These are phyloP conservation scores for Lodderomyces pseudojiufengensis DNA, from an alignment of 1,139 yeast genomes.

Conservation along the genomic window DNA sequence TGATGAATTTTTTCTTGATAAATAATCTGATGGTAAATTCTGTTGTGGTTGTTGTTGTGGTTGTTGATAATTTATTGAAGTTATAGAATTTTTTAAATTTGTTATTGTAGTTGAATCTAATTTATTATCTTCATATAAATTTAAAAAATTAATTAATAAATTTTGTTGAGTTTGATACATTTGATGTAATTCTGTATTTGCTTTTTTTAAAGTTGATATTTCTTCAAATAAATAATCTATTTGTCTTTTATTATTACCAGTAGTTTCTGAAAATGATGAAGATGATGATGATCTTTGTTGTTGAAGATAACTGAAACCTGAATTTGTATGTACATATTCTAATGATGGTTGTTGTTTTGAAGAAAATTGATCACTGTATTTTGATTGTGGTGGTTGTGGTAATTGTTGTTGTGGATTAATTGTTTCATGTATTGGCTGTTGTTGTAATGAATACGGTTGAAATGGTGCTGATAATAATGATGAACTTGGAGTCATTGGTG, in stretches of 20 bases:
- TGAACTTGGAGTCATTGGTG: slow-evolving; percentile 2
- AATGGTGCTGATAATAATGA: neutral
- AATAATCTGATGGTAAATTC: too few relatives aligned
- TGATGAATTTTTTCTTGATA: slow-evolving; percentile 1
- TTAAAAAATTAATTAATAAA: too few relatives aligned
- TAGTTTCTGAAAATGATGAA: neutral
- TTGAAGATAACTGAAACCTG: too few relatives aligned
- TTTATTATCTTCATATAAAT: too few relatives aligned
- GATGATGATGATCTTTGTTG: neutral
- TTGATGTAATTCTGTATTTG: too few relatives aligned
- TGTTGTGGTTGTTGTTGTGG: slow-evolving; percentile 19
- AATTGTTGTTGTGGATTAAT: neutral
- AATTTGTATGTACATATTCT: too few relatives aligned
- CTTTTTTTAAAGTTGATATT: too few relatives aligned
- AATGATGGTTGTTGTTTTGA: too few relatives aligned
- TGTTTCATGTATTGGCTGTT: neutral
- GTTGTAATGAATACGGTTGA: slow-evolving; percentile 3
- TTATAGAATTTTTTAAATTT: neutral
- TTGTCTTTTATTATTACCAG: neutral
- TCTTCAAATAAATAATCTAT: too few relatives aligned
- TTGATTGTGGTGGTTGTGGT: slow-evolving; percentile 1
- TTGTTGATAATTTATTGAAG: slow-evolving; percentile 5
- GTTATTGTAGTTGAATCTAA: slow-evolving; percentile 1
- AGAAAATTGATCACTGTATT: neutral
- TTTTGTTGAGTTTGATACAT: too few relatives aligned